Evolutionary conservation across 2,329 filamentous ascomycete genomes (phyloP), one percentile per base, ranked within the genome.

Genomic region (Talaromyces sp.): DNA sequence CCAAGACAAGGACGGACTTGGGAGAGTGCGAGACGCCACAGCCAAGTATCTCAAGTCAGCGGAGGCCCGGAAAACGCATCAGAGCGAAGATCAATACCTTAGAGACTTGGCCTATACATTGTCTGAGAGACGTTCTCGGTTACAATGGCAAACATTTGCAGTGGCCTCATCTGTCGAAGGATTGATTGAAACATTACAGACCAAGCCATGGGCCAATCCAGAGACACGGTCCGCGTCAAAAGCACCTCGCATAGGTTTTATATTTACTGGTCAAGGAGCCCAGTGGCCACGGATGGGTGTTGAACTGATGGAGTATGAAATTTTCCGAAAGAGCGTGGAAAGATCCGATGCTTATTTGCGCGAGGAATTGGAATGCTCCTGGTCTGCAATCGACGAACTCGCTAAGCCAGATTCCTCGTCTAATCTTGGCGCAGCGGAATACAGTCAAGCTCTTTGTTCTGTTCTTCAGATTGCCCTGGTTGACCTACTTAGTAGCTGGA

Each of bases 391-490:
- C 3, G 36, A 58, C 2, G 56, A 58, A 30, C 22, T 58, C 9
- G 39, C 39, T 4, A 49, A 30, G 22, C 39, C 56, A 11, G 56
- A 58, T 25, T 49, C 56, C 22, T 25, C 22, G 56, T 58, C 56
- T 15, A 47, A 58, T 13, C 36, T 58, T 15, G 25, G 30, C 19
- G 27, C 27, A 5, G 32, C 60, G 5, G 25, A 17, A 27, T 55
- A 47, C 30, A 59, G 55, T 15, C 60, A 62, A 51, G 25, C 60
- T 5, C 39, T 62, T 9, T 59, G 60, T 42, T 44, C 56, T n/a
- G 60, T 59, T 11, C 60, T 84, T 2, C 82, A 85, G 66, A 68
- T 85, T 3, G 77, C 76, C 1, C 65, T 84, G 7, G 75, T 77
- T 0, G 72, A 78, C 15, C 70, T 84, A 3, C 68, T 84, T 1